phyloP scores from a whole-genome alignment of 805 yeast genomes.

The Hanseniaspora lachancei region DNA sequence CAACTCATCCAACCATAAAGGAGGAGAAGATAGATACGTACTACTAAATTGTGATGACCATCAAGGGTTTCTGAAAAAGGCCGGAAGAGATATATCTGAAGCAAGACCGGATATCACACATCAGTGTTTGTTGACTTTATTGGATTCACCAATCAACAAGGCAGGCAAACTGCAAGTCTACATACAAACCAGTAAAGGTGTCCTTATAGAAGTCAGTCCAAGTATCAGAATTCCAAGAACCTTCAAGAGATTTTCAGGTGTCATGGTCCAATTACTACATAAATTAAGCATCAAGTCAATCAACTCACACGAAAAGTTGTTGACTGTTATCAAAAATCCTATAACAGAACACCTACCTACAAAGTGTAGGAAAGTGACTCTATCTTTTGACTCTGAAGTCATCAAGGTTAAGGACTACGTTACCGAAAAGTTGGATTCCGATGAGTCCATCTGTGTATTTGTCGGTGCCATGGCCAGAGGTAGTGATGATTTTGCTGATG shows the following conservation, averaged over 20 bases:
- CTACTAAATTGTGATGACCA: constrained; percentile 95
- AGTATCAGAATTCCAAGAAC: constrained; percentile 95
- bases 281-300: constrained; percentile 87
- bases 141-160: constrained; percentile 96
- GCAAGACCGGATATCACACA: constrained; percentile 99
- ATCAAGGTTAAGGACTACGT: constrained; percentile 82
- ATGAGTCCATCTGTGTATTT: constrained; percentile 92
- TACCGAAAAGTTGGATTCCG: constrained; percentile 52
- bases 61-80: constrained; percentile 84
- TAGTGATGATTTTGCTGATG: constrained; percentile 93
- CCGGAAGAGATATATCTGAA: constrained; percentile 95
- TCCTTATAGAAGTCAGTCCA: constrained; percentile 89
- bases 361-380: constrained; percentile 84
- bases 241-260: constrained; percentile 90
- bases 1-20: constrained; percentile 31
- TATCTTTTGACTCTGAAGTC: constrained; percentile 84
- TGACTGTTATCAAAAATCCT: constrained; percentile 92
- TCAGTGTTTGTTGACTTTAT: constrained; percentile 83
- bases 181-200: constrained; percentile 90
- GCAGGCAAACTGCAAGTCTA: constrained; percentile 95
- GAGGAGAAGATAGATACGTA: constrained; percentile 80
- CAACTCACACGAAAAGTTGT: constrained; percentile 83
- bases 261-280: constrained; percentile 93
- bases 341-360: constrained; percentile 93
- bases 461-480: constrained; percentile 99